Evolutionary conservation across 2,329 filamentous ascomycete genomes (phyloP), one percentile per base, ranked within the genome.

Genomic region (Cytospora leucostoma): DNA sequence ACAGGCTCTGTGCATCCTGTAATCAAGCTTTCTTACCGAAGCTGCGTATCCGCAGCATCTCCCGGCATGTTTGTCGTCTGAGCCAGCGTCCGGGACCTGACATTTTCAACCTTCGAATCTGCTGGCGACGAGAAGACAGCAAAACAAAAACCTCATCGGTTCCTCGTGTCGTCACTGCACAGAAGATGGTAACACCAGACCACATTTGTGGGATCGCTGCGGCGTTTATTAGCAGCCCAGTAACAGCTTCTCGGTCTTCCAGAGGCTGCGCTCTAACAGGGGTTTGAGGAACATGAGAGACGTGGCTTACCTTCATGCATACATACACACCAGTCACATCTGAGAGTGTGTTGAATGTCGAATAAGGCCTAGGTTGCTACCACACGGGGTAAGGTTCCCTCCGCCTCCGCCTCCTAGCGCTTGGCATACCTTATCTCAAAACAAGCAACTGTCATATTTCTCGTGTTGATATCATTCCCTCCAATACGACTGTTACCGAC

Each of bases 21-120:
- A 21, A 47, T 3, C 13, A 8, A 35, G 11, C 4, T 21, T 11
- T 21, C 60, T 63, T 17, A 58, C 60, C 37, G 32, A 2, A 63
- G 17, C 33, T 63, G 55, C 5, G 49, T 50, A 40, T 58, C 61
- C 8, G 37, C 61, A 13, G 34, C 7, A 44, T 33, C 33, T 13
- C 21, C 12, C 27, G 57, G 44, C 44, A 47, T 47, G 44, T 21
- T 47, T 21, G n/a, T 21, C 10, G n/a, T 21, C 3, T 17, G n/a
- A 19, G n/a, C n/a, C 7, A 17, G 44, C 21, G 10, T 47, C 44
- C n/a, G n/a, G 44, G 44, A 47, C 44, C 12, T 8, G 17, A 19
- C 17, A 8, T 44, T 47, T 12, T n/a, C 44, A 47, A 21, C 7
- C n/a, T 47, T 19, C 3, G 21, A 4, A n/a, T 12, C 12, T 8